Evolutionary conservation across 2,329 filamentous ascomycete genomes (phyloP).

Genomic region (Cladosporium colombiae): DNA sequence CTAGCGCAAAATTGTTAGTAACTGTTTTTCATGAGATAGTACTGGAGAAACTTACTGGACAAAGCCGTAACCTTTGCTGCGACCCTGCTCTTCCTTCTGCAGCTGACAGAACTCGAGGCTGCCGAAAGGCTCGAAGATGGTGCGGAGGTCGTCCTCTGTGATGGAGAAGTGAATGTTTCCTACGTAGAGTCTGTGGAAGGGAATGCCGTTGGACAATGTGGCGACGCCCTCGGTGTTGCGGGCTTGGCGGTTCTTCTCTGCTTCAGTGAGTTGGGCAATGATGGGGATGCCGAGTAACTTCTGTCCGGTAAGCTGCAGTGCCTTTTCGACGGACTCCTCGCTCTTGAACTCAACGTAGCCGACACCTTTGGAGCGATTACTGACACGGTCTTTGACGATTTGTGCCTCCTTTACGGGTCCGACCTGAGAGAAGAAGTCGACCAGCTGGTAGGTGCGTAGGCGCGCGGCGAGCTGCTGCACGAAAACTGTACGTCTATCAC

Average conservation of each 20-base stretch:
- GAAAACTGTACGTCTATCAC: slow-evolving; percentile 94
- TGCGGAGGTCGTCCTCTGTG: slow-evolving; percentile 91
- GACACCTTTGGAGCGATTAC: slow-evolving; percentile 95
- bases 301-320: slow-evolving; percentile 97
- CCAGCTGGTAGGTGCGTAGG: slow-evolving; percentile 86
- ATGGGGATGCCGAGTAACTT: slow-evolving; percentile 98
- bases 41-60: slow-evolving; percentile 74
- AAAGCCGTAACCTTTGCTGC: slow-evolving; percentile 95
- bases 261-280: slow-evolving; percentile 97
- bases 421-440: slow-evolving; percentile 92
- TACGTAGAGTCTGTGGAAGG: slow-evolving; percentile 97
- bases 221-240: slow-evolving; percentile 72
- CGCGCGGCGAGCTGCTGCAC: slow-evolving; percentile 97
- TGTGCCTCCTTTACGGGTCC: slow-evolving; percentile 95
- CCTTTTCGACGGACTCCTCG: slow-evolving; percentile 89
- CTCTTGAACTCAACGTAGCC: slow-evolving; percentile 99
- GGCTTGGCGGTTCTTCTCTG: slow-evolving; percentile 97
- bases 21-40: neutral
- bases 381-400: slow-evolving; percentile 97
- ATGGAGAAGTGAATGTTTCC: slow-evolving; percentile 99
- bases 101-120: slow-evolving; percentile 97
- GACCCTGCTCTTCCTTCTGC: slow-evolving; percentile 89
- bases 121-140: slow-evolving; percentile 96
- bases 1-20: slow-evolving; percentile 26
- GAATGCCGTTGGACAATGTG: slow-evolving; percentile 77